Conservation (phyloP, 2,329 filamentous ascomycete species). For the Alternaria sp. region DNA sequence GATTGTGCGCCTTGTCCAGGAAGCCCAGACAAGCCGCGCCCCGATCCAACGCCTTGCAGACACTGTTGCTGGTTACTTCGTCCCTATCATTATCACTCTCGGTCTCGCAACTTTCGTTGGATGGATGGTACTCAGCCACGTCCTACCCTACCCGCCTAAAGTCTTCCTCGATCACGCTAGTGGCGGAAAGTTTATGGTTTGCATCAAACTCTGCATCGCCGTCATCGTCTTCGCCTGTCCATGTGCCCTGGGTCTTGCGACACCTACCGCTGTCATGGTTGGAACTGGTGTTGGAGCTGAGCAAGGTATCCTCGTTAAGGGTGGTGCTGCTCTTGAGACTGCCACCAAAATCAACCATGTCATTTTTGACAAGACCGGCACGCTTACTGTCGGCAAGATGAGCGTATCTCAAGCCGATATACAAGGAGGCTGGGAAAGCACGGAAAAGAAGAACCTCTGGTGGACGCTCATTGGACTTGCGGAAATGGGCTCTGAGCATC, state of each 20-base stretch:
- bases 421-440: conserved; percentile 72
- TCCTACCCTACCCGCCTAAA: conserved; percentile 81
- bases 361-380: conserved; percentile 95
- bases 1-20: conserved; percentile 97
- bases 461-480: conserved; percentile 96
- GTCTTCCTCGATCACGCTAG: conserved; percentile 83
- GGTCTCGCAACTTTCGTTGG: conserved; percentile 84
- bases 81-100: conserved; percentile 85
- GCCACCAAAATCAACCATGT: conserved; percentile 90
- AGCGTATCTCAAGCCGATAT: conserved; percentile 79
- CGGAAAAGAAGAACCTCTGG: conserved; percentile 79
- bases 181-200: conserved; percentile 95
- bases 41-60: conserved; percentile 95
- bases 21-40: conserved; percentile 91
- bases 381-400: conserved; percentile 94
- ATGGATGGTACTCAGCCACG: conserved; percentile 96
- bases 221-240: conserved; percentile 98
- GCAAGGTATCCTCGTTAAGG: conserved; percentile 97
- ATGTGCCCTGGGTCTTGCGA: conserved; percentile 93
- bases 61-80: conserved; percentile 89
- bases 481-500: conserved; percentile 95
- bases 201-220: conserved; percentile 95
- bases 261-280: conserved; percentile 98
- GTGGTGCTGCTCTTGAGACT: conserved; percentile 88
- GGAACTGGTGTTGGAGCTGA: conserved; percentile 96